Evolutionary conservation across 2,329 filamentous ascomycete species (phyloP).

Genomic region (Aureobasidium uvarum): DNA sequence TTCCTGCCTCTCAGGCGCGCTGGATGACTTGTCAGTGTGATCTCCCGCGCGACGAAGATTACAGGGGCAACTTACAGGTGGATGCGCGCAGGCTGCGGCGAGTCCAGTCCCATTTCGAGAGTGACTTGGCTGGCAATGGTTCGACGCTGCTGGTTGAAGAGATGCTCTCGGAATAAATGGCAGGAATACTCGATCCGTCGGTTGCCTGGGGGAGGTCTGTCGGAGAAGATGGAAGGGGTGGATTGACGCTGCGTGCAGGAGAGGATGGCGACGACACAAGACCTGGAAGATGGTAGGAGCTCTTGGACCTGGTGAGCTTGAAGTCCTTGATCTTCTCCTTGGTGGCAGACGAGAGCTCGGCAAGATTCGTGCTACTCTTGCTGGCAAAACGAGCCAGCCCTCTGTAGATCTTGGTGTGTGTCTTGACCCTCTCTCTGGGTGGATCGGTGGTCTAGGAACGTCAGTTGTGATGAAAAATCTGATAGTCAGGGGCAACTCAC

Average conservation of each 20-base stretch:
- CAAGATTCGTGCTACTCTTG: constrained; percentile 11
- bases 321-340: constrained; percentile 10
- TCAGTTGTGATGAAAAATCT: background rate
- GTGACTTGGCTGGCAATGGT: background rate
- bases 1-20: background rate
- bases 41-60: too few relatives aligned
- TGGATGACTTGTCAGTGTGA: background rate
- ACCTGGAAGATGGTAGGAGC: constrained; percentile 6
- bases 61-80: background rate
- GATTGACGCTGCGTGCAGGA: background rate
- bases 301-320: constrained; percentile 9
- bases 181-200: background rate
- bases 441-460: background rate
- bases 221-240: background rate
- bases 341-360: background rate
- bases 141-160: background rate
- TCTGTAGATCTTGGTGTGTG: background rate
- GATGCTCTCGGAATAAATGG: background rate
- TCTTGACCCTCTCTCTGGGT: background rate
- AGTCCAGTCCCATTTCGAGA: background rate
- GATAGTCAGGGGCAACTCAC: background rate
- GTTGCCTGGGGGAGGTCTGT: background rate
- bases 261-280: background rate
- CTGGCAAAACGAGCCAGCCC: constrained; percentile 2
- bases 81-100: background rate